Evolutionary conservation across 345 rosid species (phyloP), one percentile per base, ranked within the genome.

Genomic region (Pistacia atlantica): DNA sequence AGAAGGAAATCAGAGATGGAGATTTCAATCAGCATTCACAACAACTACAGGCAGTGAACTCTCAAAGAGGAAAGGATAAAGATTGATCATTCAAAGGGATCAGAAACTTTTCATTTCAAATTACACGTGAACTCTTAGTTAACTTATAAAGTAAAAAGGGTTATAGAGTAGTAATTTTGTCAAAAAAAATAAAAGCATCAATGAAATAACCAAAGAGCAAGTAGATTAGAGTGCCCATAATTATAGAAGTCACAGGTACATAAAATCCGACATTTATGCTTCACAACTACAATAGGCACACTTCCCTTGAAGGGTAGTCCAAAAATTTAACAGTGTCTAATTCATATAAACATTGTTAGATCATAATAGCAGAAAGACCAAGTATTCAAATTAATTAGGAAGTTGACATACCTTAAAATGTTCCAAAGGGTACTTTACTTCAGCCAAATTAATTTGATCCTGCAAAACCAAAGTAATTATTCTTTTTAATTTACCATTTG

Each of bases 371-470:
- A 59, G 8, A 38, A 42, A 59, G 22, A 72, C 54, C 22, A 59
- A 59, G 59, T 18, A 3, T 18, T 45, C 52, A 65, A 25, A 65
- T 71, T 31, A 33, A 11, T 46, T 8, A 28, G 9, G 60, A 45
- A 31, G 35, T n/a, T 22, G 20, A 38, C 75, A 72, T 86, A 95
- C 99, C 96, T 93, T 91, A 85, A 93, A 95, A 75, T 90, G 90
- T 38, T 91, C 94, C 82, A 95, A 59, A 55, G 97, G 93, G 80
- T 89, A 85, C 90, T 91, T 93, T 65, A 90, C 92, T 83, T 95
- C 98, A 80, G 93, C 86, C 92, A 95, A 74, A 73, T 90, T 90
- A 81, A 95, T 90, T 89, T 95, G 98, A 83, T 89, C 99, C 99
- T 93, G 81, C 74, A 90, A 78, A 55, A 85, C 35, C 33, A 78